Evolutionary conservation across 2,329 filamentous ascomycete genomes (phyloP).

Genomic region (Cytospora chrysosperma): DNA sequence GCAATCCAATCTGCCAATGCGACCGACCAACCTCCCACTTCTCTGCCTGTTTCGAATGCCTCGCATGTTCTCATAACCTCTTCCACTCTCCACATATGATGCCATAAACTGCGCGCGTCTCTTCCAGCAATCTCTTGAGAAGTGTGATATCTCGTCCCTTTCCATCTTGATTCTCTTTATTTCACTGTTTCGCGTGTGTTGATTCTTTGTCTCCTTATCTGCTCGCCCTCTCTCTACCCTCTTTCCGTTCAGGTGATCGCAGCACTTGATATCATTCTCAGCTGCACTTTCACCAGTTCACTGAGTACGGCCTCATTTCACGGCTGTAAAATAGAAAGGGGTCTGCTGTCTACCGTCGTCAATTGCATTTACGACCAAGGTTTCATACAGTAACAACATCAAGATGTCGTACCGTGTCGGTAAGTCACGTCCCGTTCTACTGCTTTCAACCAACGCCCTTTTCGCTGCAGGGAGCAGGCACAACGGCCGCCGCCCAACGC

Average conservation of each 20-base stretch:
- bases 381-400: not conserved
- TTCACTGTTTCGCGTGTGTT: not conserved
- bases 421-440: constrained; percentile 32
- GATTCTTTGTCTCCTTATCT: not conserved
- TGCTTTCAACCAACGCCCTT: not conserved
- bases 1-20: not conserved
- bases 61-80: not conserved
- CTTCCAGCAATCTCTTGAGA: not conserved
- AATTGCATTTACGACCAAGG: not conserved
- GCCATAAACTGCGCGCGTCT: not conserved
- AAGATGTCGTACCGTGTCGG: constrained; percentile 50
- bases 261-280: constrained; percentile 4
- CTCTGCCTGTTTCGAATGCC: not conserved
- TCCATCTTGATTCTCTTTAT: not conserved
- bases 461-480: not conserved
- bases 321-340: not conserved
- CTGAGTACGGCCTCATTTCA: not conserved
- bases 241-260: constrained; percentile 3
- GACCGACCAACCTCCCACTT: constrained; percentile 6
- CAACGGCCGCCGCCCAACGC: not conserved
- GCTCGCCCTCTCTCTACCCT: not conserved
- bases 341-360: not conserved
- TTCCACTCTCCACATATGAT: not conserved
- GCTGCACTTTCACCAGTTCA: not conserved
- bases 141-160: not conserved